phyloP scores from a whole-genome alignment of 805 yeast species.

The Wickerhamiella musiphila region DNA sequence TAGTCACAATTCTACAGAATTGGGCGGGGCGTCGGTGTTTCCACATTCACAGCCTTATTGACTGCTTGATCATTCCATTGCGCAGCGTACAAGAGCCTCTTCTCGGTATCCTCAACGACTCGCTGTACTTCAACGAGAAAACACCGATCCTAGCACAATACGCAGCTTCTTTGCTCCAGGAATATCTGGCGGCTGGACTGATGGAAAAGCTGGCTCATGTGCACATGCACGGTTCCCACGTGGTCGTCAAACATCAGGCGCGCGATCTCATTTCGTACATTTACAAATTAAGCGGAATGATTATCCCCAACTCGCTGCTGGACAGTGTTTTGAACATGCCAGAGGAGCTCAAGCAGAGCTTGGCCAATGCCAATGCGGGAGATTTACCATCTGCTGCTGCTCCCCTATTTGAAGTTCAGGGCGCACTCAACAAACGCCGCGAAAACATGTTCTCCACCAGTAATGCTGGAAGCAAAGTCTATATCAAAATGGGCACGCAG shows the following conservation, averaged over 20 bases:
- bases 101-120: slow-evolving; percentile 54
- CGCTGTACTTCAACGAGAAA: slow-evolving; percentile 37
- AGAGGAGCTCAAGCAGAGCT: slow-evolving; percentile 5
- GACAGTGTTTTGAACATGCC: slow-evolving; percentile 15
- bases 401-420: slow-evolving; percentile 32
- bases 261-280: slow-evolving; percentile 49
- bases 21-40: slow-evolving; percentile 65
- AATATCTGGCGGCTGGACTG: slow-evolving; percentile 40
- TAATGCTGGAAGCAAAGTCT: slow-evolving; percentile 2
- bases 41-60: slow-evolving; percentile 27
- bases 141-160: slow-evolving; percentile 42
- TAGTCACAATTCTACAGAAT: slow-evolving; percentile 44
- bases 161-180: slow-evolving; percentile 39
- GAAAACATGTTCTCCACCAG: slow-evolving; percentile 1
- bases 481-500: slow-evolving; percentile 22
- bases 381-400: slow-evolving; percentile 19
- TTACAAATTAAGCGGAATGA: slow-evolving; percentile 31
- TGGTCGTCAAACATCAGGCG: slow-evolving; percentile 37
- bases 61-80: slow-evolving; percentile 17
- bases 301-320: slow-evolving; percentile 35
- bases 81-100: slow-evolving; percentile 37
- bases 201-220: slow-evolving; percentile 27
- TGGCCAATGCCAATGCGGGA: slow-evolving; percentile 7
- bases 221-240: slow-evolving; percentile 23
- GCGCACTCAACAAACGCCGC: slow-evolving; percentile 4